A percentile compares a stretch with the other conserved stretches of the same genome.
Conservation (phyloP, 75 land plant genomes). For the Pinus albicaulis region DNA sequence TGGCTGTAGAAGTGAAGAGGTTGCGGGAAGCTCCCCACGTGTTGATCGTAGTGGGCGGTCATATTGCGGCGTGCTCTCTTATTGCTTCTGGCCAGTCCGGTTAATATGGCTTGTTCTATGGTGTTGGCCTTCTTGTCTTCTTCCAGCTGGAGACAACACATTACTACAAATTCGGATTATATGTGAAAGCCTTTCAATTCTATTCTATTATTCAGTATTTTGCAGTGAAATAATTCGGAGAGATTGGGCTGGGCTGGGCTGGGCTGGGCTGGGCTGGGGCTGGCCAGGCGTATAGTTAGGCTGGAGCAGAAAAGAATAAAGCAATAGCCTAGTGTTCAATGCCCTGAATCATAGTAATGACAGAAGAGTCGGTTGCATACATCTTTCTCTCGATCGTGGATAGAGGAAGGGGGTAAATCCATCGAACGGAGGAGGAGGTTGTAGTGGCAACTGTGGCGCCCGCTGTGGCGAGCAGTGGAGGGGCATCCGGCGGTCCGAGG, state of each 20-base stretch:
- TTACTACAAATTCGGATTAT: background rate
- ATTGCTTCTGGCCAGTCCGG: background rate
- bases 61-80: conserved; percentile 6
- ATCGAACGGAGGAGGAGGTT: background rate
- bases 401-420: conserved; percentile 1
- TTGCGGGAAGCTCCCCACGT: conserved; percentile 2
- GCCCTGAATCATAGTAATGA: no score
- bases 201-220: conserved; percentile 1
- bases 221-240: background rate
- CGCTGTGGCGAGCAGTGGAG: conserved; percentile 10
- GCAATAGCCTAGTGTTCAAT: no score
- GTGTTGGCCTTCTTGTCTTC: conserved; percentile 1
- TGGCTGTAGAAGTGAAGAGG: background rate
- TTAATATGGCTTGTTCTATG: conserved; percentile 6
- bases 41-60: conserved; percentile 3
- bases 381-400: conserved; percentile 1
- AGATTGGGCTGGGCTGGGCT: background rate
- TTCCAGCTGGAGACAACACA: conserved; percentile 1
- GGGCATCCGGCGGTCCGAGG: conserved; percentile 8
- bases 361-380: background rate
- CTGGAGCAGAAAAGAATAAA: background rate
- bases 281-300: background rate
- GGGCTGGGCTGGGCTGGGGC: background rate
- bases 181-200: background rate
- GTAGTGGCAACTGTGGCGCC: conserved; percentile 13